A percentile compares a stretch with the other conserved stretches of the same genome.
Conservation (phyloP, 2,329 filamentous ascomycete genomes). For the Ramularia collo-cygni region DNA sequence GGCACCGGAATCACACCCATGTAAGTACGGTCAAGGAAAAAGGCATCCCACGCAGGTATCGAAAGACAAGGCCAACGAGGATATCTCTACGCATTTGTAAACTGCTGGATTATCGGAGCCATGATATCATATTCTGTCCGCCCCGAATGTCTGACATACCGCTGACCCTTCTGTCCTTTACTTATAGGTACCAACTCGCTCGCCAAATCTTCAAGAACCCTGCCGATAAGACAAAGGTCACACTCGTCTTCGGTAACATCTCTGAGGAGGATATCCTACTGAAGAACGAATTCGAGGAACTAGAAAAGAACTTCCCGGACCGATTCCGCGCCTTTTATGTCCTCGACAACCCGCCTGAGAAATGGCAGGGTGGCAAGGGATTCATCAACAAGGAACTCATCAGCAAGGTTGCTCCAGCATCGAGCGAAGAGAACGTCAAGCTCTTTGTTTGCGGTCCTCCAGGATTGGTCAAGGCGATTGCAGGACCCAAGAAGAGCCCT, state of each 20-base stretch:
- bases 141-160: too few relatives aligned
- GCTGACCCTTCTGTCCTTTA: too few relatives aligned
- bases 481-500: constrained; percentile 84
- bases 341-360: constrained; percentile 74
- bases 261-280: constrained; percentile 85
- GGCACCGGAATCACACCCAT: constrained; percentile 96
- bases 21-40: too few relatives aligned
- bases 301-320: constrained; percentile 93
- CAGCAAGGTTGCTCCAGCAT: constrained; percentile 90
- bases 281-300: constrained; percentile 72
- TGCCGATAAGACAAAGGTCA: constrained; percentile 94
- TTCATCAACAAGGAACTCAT: constrained; percentile 84
- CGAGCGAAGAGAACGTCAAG: constrained; percentile 89
- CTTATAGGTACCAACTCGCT: constrained; percentile 87
- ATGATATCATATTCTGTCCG: too few relatives aligned
- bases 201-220: constrained; percentile 94
- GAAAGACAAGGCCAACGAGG: too few relatives aligned
- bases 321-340: constrained; percentile 94
- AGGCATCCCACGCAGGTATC: too few relatives aligned
- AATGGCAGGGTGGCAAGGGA: constrained; percentile 71
- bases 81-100: too few relatives aligned
- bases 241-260: constrained; percentile 87
- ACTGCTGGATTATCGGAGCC: too few relatives aligned
- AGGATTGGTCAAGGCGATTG: constrained; percentile 86
- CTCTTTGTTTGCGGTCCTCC: constrained; percentile 93